Evolutionary conservation across 2,329 filamentous ascomycete species (phyloP), one percentile per base, ranked within the genome.

Genomic region (Mollisiaceae sp.): DNA sequence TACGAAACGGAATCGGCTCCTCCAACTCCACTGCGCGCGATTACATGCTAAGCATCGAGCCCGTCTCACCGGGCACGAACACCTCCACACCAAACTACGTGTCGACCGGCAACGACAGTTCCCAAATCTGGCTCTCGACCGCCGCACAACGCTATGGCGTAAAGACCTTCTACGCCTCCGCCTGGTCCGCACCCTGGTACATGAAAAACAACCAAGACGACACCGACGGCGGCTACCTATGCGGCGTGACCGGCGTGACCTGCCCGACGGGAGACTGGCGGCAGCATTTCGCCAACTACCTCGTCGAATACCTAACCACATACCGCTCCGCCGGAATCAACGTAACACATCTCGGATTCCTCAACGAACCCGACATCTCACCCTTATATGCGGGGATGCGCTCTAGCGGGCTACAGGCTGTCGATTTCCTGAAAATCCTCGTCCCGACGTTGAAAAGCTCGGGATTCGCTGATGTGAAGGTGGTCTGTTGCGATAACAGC

Each of bases 61-160:
- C 57, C 38, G 18, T 11, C 14, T 35, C 57, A 35, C 78, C 45
- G n/a, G 20, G 18, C 4, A 20, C 45, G 4, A 11, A n/a, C n/a
- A 9, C 20, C n/a, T 20, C 45, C 81, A 1, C 74, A 35, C 80
- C 80, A 70, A 77, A 14, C 27, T 84, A 83, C 59, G 68, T 72
- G 22, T 83, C 80, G 76, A 80, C 82, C 61, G 73, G 74, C 24
- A 78, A 81, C 60, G 80, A 84, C 58, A 74, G 76, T 15, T 81
- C 82, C 8, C 84, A 86, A 75, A 73, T 86, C 22, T 85, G 79
- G 75, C 77, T 86, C 59, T 80, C 80, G 8, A 78, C 85, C 73
- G 77, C 82, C 71, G 83, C 82, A 8, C 39, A 47, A 50, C 71
- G 39, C 18, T 79, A 79, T 65, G 78, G 79, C 1, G 77, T 82